Evolutionary conservation across 164 flowering plant genomes (phyloP).

Genomic region (Echeveria elegans): DNA sequence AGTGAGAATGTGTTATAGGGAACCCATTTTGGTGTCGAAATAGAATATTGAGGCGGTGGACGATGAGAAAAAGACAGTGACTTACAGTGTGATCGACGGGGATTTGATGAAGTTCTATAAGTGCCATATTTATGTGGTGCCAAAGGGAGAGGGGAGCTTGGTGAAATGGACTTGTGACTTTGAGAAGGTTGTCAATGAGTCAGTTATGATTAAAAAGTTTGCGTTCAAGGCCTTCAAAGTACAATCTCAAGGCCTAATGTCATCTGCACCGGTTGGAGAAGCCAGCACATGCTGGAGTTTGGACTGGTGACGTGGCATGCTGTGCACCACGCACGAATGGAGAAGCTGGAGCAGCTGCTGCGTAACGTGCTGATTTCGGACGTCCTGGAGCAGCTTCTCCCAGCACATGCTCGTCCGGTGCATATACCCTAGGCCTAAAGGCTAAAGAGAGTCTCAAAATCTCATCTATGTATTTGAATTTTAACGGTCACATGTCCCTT

Average conservation of each 20-base stretch:
- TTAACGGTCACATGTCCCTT: not conserved
- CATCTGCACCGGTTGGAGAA: too few relatives aligned
- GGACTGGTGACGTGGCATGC: too few relatives aligned
- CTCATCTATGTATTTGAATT: not conserved
- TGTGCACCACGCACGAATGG: too few relatives aligned
- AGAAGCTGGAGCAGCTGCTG: too few relatives aligned
- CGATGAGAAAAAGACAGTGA: constrained; percentile 29
- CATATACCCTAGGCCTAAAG: too few relatives aligned
- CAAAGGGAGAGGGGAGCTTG: constrained; percentile 13
- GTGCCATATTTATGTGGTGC: constrained; percentile 8
- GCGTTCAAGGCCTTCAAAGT: constrained; percentile 12
- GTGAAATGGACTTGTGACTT: constrained; percentile 15
- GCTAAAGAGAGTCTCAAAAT: not conserved
- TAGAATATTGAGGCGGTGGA: constrained; percentile 34
- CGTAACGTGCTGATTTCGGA: too few relatives aligned
- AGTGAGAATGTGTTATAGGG: not conserved
- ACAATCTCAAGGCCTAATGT: constrained; percentile 14
- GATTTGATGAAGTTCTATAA: constrained; percentile 56
- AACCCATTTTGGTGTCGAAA: constrained; percentile 3
- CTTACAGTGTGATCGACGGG: constrained; percentile 53
- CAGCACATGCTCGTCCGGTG: too few relatives aligned
- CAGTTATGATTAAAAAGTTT: constrained; percentile 11
- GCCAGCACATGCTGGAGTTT: too few relatives aligned
- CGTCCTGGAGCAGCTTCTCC: too few relatives aligned
- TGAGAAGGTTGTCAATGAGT: constrained; percentile 9